Percentiles rank a stretch among this genome's conserved stretches.
These are phyloP conservation scores for Hypoxylon sp. DNA, from an alignment of 2,329 filamentous ascomycete species.

Conservation along the genomic window DNA sequence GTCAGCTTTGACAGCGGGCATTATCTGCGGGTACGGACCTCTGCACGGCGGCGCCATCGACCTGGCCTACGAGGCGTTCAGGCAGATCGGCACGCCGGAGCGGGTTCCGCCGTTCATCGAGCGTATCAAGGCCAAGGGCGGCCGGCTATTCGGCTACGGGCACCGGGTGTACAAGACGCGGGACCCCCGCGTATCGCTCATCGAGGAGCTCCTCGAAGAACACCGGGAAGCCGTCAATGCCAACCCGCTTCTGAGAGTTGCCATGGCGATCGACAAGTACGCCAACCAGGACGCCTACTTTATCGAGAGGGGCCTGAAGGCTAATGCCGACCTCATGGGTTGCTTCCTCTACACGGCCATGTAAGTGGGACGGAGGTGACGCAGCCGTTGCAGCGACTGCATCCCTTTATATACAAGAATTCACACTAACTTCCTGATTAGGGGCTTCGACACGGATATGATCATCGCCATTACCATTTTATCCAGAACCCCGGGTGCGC, in stretches of 20 bases:
- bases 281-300: slow-evolving; percentile 58
- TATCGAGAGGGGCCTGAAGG: slow-evolving; percentile 55
- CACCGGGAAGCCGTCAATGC: slow-evolving; percentile 47
- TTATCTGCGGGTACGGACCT: slow-evolving; percentile 61
- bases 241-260: slow-evolving; percentile 57
- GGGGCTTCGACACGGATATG: slow-evolving; percentile 53
- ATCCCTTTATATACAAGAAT: neutral
- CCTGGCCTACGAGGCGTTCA: slow-evolving; percentile 60
- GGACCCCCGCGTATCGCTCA: slow-evolving; percentile 48
- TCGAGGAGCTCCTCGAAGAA: slow-evolving; percentile 48
- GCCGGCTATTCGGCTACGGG: slow-evolving; percentile 59
- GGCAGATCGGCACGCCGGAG: slow-evolving; percentile 56
- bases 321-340: slow-evolving; percentile 63
- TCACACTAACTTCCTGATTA: slow-evolving; percentile 28
- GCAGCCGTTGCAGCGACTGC: neutral
- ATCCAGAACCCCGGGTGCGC: slow-evolving; percentile 49
- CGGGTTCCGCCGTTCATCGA: slow-evolving; percentile 58
- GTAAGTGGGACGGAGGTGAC: slow-evolving; percentile 37
- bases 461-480: slow-evolving; percentile 51
- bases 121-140: slow-evolving; percentile 59
- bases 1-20: slow-evolving; percentile 58
- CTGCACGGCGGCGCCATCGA: slow-evolving; percentile 66
- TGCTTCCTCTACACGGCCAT: slow-evolving; percentile 60
- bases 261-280: slow-evolving; percentile 57
- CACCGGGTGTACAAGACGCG: slow-evolving; percentile 52